phyloP scores from a whole-genome alignment of 495 filamentous ascomycete species.

The Copromyces sp. region DNA sequence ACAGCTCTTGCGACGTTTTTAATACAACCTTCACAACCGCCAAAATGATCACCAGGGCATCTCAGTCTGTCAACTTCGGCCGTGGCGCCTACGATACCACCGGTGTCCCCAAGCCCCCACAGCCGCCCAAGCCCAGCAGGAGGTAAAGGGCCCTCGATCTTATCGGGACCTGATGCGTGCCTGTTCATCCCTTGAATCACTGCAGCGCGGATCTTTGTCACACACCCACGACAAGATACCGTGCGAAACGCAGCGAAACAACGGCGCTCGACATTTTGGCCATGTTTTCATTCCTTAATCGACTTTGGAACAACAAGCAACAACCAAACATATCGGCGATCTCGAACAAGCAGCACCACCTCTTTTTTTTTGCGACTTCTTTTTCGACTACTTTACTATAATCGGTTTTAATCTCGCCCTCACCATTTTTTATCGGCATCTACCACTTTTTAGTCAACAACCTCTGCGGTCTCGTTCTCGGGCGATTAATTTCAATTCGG shows the following conservation, averaged over 20 bases:
- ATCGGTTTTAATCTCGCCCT: constrained; percentile 20
- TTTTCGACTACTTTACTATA: constrained; percentile 8
- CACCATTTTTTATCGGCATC: constrained; percentile 9
- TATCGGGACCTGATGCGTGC: background rate
- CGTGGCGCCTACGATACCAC: constrained; percentile 49
- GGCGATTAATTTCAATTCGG: constrained; percentile 20
- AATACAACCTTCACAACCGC: constrained; percentile 2
- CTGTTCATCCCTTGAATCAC: constrained; percentile 13
- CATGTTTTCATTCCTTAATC: background rate
- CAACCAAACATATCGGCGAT: background rate
- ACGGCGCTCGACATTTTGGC: background rate
- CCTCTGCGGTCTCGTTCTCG: background rate
- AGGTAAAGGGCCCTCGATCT: constrained; percentile 19
- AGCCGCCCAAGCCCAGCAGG: constrained; percentile 35
- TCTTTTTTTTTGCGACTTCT: constrained; percentile 1
- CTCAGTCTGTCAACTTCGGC: constrained; percentile 39
- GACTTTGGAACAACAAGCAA: background rate
- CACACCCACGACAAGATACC: background rate
- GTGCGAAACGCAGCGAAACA: background rate
- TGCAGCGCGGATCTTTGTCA: constrained; percentile 3
- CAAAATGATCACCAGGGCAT: constrained; percentile 40
- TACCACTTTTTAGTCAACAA: background rate
- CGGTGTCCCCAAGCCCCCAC: constrained; percentile 44
- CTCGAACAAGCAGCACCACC: background rate
- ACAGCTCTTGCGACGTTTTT: constrained; percentile 5